phyloP scores from a whole-genome alignment of 2,329 filamentous ascomycete species.

The Fusarium siculi region DNA sequence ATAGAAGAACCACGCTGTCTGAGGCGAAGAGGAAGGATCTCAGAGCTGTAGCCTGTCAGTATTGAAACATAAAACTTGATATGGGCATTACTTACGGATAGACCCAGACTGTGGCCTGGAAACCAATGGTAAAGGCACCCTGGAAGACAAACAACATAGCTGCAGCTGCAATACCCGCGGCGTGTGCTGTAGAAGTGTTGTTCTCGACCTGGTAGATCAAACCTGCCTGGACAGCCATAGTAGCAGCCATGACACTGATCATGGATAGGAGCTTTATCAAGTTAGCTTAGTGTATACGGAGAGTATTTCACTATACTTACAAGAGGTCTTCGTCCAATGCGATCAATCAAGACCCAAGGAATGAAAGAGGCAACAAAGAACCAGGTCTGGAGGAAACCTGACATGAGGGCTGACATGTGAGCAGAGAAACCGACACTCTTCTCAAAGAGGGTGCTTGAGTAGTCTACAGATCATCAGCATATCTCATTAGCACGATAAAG shows the following conservation, averaged over 20 bases:
- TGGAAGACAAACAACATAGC: slow-evolving; percentile 56
- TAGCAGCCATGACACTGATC: slow-evolving; percentile 53
- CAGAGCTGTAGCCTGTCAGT: slow-evolving; percentile 36
- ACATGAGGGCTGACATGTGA: slow-evolving; percentile 60
- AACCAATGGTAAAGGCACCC: slow-evolving; percentile 53
- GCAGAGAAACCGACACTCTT: slow-evolving; percentile 54
- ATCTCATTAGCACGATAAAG: rapidly evolving
- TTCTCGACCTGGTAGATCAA: slow-evolving; percentile 55
- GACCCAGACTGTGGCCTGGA: slow-evolving; percentile 51
- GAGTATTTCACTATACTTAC: neutral
- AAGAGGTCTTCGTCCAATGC: slow-evolving; percentile 29
- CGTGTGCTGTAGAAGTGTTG: slow-evolving; percentile 45
- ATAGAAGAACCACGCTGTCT: slow-evolving; percentile 48
- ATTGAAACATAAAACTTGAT: rapidly evolving
- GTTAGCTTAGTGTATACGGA: neutral
- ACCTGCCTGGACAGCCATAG: slow-evolving; percentile 54
- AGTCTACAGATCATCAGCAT: slow-evolving; percentile 44
- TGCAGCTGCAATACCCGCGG: slow-evolving; percentile 52
- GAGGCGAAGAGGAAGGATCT: slow-evolving; percentile 47
- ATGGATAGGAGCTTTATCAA: slow-evolving; percentile 49
- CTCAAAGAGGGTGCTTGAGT: slow-evolving; percentile 59
- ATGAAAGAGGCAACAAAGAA: slow-evolving; percentile 55
- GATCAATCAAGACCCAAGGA: slow-evolving; percentile 42
- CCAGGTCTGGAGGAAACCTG: slow-evolving; percentile 63
- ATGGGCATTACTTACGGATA: slow-evolving; percentile 33